Base-by-base conservation (phyloP, 2,329 filamentous ascomycete species). In the Coleophoma crateriformis region DNA sequence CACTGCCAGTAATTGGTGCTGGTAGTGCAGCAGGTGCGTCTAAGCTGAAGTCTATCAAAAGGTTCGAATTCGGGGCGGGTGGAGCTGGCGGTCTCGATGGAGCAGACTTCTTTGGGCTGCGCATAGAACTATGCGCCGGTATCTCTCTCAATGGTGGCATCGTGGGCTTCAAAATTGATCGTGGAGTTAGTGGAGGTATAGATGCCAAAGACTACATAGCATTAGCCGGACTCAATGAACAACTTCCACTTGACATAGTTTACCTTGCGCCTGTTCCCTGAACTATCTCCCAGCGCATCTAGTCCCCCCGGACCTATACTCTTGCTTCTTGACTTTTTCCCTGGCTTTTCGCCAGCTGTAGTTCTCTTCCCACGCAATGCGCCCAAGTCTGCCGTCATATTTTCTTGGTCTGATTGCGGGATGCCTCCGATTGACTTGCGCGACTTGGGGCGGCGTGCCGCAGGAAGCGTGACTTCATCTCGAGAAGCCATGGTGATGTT, bases 291-390 rank as follows among this genome's bases (percentile, higher is more conserved):
- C 49, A 95, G 76, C 50, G 86, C 85, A 73, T 95, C 90, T 42
- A 96, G 71, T 22, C 91, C 90, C 46, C 92, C 94, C 14, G 94
- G 92, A 2, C 94, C 94, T 58, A 99, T 85, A 70, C 92, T 97
- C 75, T 96, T 97, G 71, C 92, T 96, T 57, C 94, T 84, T 51
- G 86, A 88, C 71, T 90, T 92, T 71, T 78, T 79, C 38, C 55
- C 47, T 10, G 54, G 40, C 45, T 60, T 60, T 32, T 58, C 56
- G 27, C 27, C 27, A 7, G 51, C 53, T n/a, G 54, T 32, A 19
- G 57, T 39, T 41, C 52, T 60, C 47, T 65, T 65, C 22, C 56
- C 53, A 37, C 49, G 52, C 43, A 65, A 50, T 56, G 78, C 76
- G 53, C 75, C 77, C 50, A 87, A 67, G 58, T 89, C 84, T 40